Base-by-base conservation (phyloP, 768 basidiomycete species). In the Mrakia gelida region DNA sequence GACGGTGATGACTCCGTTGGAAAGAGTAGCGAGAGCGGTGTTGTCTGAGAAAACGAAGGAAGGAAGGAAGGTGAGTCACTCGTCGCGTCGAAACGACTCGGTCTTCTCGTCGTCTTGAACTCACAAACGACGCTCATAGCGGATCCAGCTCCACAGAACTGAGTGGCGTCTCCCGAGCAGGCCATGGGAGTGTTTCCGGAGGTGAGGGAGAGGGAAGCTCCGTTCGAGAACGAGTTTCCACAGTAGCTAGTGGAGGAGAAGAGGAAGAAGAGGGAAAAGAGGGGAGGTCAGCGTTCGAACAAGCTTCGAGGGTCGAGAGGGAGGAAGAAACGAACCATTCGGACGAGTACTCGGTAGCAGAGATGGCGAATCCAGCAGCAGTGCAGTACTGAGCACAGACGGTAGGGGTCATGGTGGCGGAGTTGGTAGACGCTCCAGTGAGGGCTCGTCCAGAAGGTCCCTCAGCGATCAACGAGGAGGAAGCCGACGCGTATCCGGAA, bases 101-200 rank as follows among this genome's bases (percentile, higher is more conserved):
- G 13, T 16, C 49, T 52, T 45, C 45, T 45, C 9, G 11, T 45
- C 45, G 5, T 10, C 11, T 45, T 10, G 28, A 30, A 38, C 15
- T 62, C 65, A 16, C 62, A 75, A 38, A 49, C 34, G 13, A 43
- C n/a, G 74, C 38, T 52, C 62, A 75, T 43, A 10, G 74, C 49
- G 15, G 49, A 52, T 52, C 16, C 49, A 18, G 49, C 15, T 52
- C 49, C 49, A 52, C 49, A 52, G 18, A 13, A 28, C 59, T 59
- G 5, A 80, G 85, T 8, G 87, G 88, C 59, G 87, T 89, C 16
- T 87, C 85, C 85, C 79, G 82, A 84, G 79, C 84, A 38, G 38
- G 70, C 1, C 70, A 71, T 41, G 41, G 18, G 15, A 49, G 70
- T 3, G 26, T 26, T 41, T 16, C 6, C 6, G 5, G 67, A 56